A percentile compares a stretch with the other conserved stretches of the same genome.
Evolutionary conservation across 176 grass and related monocot species (phyloP).

Genomic region (Aegilops longissima): DNA sequence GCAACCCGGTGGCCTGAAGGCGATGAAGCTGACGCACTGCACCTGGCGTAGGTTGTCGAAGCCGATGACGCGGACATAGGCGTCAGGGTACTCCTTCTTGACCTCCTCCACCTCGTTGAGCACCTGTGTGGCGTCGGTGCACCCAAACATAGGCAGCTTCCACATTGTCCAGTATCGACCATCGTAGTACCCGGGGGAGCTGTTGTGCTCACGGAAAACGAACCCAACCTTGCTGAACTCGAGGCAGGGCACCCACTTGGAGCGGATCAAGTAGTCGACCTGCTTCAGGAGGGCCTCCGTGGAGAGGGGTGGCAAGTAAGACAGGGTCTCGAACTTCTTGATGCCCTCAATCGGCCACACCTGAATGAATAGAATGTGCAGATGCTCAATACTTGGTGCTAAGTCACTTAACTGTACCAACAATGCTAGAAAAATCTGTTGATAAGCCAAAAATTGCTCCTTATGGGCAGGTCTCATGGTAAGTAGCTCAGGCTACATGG

Average conservation of each 20-base stretch:
- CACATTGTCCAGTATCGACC: slow-evolving; percentile 1
- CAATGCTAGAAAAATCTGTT: too few species aligned
- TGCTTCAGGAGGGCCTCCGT: not conserved
- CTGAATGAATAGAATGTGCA: not conserved
- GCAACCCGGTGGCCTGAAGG: not conserved
- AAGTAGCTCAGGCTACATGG: too few species aligned
- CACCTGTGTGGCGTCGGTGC: not conserved
- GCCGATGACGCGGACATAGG: not conserved
- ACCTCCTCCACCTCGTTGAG: not conserved
- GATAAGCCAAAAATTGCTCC: too few species aligned
- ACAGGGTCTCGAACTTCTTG: not conserved
- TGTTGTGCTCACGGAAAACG: not conserved
- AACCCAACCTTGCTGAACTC: not conserved
- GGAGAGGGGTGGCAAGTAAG: not conserved
- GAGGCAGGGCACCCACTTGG: not conserved
- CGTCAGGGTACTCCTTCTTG: slow-evolving; percentile 1
- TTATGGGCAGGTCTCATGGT: too few species aligned
- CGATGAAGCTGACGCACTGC: not conserved
- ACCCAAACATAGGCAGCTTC: not conserved
- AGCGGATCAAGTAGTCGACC: not conserved
- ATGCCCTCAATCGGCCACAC: slow-evolving; percentile 1
- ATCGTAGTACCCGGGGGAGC: not conserved
- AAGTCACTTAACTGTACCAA: not conserved
- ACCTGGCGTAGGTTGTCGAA: not conserved
- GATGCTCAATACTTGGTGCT: not conserved